Conservation (phyloP, 805 yeast genomes). For the Zygosaccharomyces bailii region DNA sequence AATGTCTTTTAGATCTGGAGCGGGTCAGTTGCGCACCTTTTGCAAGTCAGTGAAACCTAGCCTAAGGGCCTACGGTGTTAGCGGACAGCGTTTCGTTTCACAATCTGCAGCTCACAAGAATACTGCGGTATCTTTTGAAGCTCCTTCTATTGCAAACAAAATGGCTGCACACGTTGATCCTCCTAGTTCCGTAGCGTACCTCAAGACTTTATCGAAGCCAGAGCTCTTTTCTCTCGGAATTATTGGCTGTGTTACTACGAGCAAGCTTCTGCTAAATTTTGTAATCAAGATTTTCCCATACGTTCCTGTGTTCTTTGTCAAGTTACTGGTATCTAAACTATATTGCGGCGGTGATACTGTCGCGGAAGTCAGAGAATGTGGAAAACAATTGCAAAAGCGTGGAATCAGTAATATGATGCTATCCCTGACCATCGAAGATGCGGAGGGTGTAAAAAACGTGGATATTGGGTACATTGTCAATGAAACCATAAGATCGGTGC, state of each 20-base stretch:
- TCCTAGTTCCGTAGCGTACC: constrained; percentile 37
- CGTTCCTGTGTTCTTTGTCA: constrained; percentile 68
- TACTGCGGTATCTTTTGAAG: constrained; percentile 10
- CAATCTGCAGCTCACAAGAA: constrained; percentile 18
- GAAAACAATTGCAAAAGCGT: constrained; percentile 58
- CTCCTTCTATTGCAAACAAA: background rate
- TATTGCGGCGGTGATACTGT: constrained; percentile 90
- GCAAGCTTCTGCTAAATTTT: constrained; percentile 56
- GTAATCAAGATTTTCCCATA: constrained; percentile 68
- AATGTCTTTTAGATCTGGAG: constrained; percentile 4
- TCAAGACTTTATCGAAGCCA: constrained; percentile 49
- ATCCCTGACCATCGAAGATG: constrained; percentile 89
- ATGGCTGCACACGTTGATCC: constrained; percentile 15
- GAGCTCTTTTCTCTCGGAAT: constrained; percentile 63
- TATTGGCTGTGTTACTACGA: constrained; percentile 67
- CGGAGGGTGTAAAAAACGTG: constrained; percentile 67
- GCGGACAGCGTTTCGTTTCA: constrained; percentile 14
- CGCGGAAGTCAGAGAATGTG: constrained; percentile 66
- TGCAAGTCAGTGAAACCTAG: background rate
- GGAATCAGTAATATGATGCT: constrained; percentile 94
- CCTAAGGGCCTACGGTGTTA: background rate
- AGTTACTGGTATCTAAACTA: constrained; percentile 69
- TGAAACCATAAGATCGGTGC: constrained; percentile 65
- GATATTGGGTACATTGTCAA: constrained; percentile 57
- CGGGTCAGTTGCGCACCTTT: background rate